These are phyloP conservation scores for Hymenotorrendiella dingleyae DNA, from an alignment of 2,329 filamentous ascomycete species.

Conservation along the genomic window DNA sequence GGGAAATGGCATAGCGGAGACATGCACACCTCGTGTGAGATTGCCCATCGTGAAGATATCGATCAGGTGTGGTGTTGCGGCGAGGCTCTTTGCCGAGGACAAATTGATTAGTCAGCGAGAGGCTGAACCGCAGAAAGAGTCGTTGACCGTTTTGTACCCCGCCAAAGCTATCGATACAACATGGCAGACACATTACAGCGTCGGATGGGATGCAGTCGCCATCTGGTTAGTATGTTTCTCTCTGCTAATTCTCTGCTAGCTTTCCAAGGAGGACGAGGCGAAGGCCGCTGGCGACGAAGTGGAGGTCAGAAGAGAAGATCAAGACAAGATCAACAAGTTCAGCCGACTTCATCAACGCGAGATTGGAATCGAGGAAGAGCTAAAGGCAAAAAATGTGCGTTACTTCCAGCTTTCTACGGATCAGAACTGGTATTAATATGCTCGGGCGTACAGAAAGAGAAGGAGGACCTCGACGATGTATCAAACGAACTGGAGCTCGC, in stretches of 20 bases:
- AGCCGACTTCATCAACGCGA: conserved; percentile 89
- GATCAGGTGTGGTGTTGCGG: too few relatives aligned
- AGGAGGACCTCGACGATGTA: conserved; percentile 94
- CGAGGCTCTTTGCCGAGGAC: too few relatives aligned
- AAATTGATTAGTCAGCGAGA: too few relatives aligned
- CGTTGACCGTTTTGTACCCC: too few relatives aligned
- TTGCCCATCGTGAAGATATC: too few relatives aligned
- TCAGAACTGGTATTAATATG: too few relatives aligned
- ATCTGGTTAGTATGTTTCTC: too few relatives aligned
- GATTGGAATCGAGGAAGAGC: conserved; percentile 68
- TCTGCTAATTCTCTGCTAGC: conserved; percentile 36
- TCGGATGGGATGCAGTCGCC: conserved; percentile 4
- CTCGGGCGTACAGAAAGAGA: conserved; percentile 90
- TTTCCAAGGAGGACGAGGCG: conserved; percentile 88
- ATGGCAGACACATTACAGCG: conserved; percentile 6
- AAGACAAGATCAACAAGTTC: conserved; percentile 98
- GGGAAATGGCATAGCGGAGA: too few relatives aligned
- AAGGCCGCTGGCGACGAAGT: conserved; percentile 70
- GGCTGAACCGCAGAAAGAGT: too few relatives aligned
- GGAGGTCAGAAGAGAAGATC: conserved; percentile 91
- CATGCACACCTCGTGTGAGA: too few relatives aligned
- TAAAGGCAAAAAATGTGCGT: conserved; percentile 71
- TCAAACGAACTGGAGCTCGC: conserved; percentile 86
- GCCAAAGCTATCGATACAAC: too few relatives aligned
- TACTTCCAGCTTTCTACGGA: too few relatives aligned